These are phyloP conservation scores for Eutrema salsugineum DNA, from an alignment of 441 rosid species.

Conservation along the genomic window DNA sequence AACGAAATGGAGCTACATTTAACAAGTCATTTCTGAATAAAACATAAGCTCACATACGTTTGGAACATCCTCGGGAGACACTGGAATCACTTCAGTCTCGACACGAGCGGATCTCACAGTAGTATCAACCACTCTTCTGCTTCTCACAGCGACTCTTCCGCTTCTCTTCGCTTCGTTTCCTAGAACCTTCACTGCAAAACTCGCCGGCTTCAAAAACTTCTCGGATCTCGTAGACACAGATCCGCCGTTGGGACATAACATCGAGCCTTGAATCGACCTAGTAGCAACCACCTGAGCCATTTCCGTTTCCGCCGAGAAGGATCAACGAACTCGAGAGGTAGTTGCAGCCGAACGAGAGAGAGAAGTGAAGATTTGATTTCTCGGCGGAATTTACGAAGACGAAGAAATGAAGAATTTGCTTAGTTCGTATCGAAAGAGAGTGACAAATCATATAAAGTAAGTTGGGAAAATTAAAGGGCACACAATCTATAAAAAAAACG, in stretches of 20 bases:
- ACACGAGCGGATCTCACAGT: constrained; percentile 51
- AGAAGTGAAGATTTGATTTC: constrained; percentile 29
- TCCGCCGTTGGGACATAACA: constrained; percentile 41
- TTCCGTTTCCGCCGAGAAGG: not conserved
- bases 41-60: constrained; percentile 37
- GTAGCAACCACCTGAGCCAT: constrained; percentile 88
- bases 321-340: not conserved
- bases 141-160: constrained; percentile 23
- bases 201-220: constrained; percentile 45
- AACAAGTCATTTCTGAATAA: not conserved
- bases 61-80: constrained; percentile 69
- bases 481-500: not conserved
- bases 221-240: constrained; percentile 49
- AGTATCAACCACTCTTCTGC: constrained; percentile 34
- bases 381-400: constrained; percentile 47
- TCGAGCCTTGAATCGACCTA: constrained; percentile 53
- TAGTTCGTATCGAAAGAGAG: constrained; percentile 57
- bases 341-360: not conserved
- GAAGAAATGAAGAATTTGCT: constrained; percentile 21
- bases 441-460: constrained; percentile 26
- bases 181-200: constrained; percentile 45
- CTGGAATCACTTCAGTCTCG: constrained; percentile 67
- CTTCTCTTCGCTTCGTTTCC: constrained; percentile 32
- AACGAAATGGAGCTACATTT: not conserved
- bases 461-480: not conserved